These are phyloP conservation scores for Penicillium psychrofluorescens DNA, from an alignment of 495 filamentous ascomycete genomes.

Conservation along the genomic window DNA sequence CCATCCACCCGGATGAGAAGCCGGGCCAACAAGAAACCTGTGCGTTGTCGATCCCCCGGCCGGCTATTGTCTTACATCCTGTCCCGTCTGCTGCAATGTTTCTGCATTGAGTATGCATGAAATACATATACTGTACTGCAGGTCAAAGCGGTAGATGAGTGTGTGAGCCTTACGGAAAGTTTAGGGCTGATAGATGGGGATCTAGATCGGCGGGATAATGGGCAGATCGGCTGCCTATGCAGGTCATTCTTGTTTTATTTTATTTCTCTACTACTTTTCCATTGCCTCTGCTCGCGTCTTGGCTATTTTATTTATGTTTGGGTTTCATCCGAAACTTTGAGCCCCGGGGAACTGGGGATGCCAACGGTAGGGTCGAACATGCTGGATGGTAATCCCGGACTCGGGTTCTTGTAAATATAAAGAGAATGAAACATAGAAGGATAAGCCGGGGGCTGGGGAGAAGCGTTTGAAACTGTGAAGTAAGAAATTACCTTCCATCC, in stretches of 20 bases:
- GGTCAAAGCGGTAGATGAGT: no score
- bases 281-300: no score
- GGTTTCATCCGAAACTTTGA: not conserved
- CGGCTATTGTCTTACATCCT: no score
- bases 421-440: no score
- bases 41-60: no score
- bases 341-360: conserved; percentile 59
- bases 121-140: no score
- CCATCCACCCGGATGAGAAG: not conserved
- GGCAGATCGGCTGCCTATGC: conserved; percentile 8
- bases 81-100: no score
- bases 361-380: conserved; percentile 73
- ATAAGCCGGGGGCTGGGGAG: no score
- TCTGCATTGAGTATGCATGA: no score
- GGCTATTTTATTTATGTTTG: not conserved
- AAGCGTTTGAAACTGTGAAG: no score
- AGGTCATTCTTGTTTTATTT: not conserved
- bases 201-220: conserved; percentile 1
- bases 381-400: conserved; percentile 12
- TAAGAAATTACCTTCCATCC: no score
- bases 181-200: not conserved
- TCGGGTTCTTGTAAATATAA: no score
- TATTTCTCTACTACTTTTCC: not conserved
- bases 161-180: not conserved
- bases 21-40: not conserved